A percentile compares a stretch with the other conserved stretches of the same genome.
These are phyloP conservation scores for Colletotrichum spinosum DNA, from an alignment of 2,329 filamentous ascomycete genomes.

Conservation along the genomic window DNA sequence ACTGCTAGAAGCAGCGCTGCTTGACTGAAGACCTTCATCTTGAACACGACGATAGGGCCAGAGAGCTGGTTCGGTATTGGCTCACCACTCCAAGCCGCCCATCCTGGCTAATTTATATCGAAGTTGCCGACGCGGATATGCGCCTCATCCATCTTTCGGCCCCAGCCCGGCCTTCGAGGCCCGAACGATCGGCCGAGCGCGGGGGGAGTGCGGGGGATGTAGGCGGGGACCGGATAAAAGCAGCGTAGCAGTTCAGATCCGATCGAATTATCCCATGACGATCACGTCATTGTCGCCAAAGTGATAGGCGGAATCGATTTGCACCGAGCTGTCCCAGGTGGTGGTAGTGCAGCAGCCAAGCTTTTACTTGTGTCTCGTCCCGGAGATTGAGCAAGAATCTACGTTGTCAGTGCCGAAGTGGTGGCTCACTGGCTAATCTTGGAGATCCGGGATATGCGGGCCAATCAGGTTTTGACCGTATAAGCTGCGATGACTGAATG, in stretches of 20 bases:
- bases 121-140: background rate
- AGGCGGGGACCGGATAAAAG: conserved; percentile 27
- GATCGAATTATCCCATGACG: background rate
- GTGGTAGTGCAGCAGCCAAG: conserved; percentile 14
- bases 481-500: background rate
- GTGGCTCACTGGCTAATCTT: background rate
- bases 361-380: conserved; percentile 6
- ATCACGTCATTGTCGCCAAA: conserved; percentile 14
- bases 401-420: conserved; percentile 12
- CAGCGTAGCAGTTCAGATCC: conserved; percentile 12
- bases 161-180: conserved; percentile 1
- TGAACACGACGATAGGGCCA: background rate
- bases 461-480: background rate
- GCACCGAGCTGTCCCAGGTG: conserved; percentile 2
- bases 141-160: too few species aligned
- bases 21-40: conserved; percentile 24
- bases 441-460: conserved; percentile 1
- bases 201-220: conserved; percentile 22
- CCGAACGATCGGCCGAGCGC: conserved; percentile 16
- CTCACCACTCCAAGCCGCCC: background rate
- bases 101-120: conserved; percentile 3
- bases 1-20: conserved; percentile 22
- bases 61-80: background rate
- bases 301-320: conserved; percentile 33
- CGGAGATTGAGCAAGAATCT: conserved; percentile 10